Conservation (phyloP, 2,329 filamentous ascomycete species). For the Truncatella angustata region DNA sequence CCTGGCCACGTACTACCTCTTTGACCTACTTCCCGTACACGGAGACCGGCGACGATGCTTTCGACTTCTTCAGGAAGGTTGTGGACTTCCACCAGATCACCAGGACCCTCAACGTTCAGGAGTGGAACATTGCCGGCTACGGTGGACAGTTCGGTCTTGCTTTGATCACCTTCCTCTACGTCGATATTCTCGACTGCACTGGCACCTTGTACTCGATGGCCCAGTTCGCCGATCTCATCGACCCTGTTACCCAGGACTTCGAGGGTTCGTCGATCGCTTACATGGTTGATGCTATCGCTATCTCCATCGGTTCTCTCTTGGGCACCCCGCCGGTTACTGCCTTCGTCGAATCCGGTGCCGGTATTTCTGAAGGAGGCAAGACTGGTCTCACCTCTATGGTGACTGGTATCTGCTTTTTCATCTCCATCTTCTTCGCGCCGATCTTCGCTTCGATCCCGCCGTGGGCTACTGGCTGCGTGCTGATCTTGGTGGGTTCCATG, state of each 20-base stretch:
- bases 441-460: conserved; percentile 88
- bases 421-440: conserved; percentile 84
- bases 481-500: conserved; percentile 83
- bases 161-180: conserved; percentile 85
- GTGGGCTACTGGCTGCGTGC: conserved; percentile 86
- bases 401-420: conserved; percentile 80
- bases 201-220: conserved; percentile 91
- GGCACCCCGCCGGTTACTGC: conserved; percentile 81
- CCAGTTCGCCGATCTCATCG: conserved; percentile 75
- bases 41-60: conserved; percentile 63
- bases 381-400: conserved; percentile 81
- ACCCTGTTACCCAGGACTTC: conserved; percentile 82
- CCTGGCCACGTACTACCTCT: conserved; percentile 74
- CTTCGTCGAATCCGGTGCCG: conserved; percentile 86
- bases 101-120: conserved; percentile 65
- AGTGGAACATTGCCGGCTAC: conserved; percentile 69
- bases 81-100: conserved; percentile 79
- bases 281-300: conserved; percentile 74
- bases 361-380: conserved; percentile 82
- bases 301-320: conserved; percentile 76
- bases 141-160: conserved; percentile 78
- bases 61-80: conserved; percentile 86
- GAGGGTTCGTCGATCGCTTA: conserved; percentile 83
- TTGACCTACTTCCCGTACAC: conserved; percentile 83
- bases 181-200: conserved; percentile 84